Percentiles rank a stretch among this genome's conserved stretches.
Conservation (phyloP, 1,284 basidiomycete genomes). For the Moesziomyces sp. region DNA sequence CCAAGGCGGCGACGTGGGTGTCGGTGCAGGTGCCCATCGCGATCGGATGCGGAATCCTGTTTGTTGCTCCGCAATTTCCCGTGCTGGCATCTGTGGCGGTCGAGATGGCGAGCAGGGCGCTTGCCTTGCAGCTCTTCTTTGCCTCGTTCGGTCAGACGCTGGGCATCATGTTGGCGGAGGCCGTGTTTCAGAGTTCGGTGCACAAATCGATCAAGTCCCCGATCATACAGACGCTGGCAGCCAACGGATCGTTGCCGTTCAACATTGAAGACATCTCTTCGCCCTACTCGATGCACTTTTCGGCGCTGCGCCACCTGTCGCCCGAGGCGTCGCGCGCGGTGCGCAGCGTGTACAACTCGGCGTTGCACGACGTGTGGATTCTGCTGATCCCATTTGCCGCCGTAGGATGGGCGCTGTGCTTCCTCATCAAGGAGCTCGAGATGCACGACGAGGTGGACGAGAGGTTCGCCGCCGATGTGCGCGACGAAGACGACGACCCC, state of each 20-base stretch:
- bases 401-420: slow-evolving; percentile 18
- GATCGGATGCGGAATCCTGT: slow-evolving; percentile 36
- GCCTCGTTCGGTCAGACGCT: slow-evolving; percentile 44
- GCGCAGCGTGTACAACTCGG: slow-evolving; percentile 16
- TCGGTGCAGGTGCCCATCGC: slow-evolving; percentile 36
- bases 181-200: slow-evolving; percentile 39
- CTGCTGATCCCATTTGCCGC: slow-evolving; percentile 30
- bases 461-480: slow-evolving; percentile 19
- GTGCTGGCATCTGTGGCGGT: slow-evolving; percentile 25
- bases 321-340: slow-evolving; percentile 14
- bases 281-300: slow-evolving; percentile 31
- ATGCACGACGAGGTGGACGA: slow-evolving; percentile 45
- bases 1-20: slow-evolving; percentile 21
- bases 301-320: slow-evolving; percentile 5
- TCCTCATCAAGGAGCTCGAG: slow-evolving; percentile 27
- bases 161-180: slow-evolving; percentile 45
- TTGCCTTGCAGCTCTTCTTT: slow-evolving; percentile 34
- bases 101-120: slow-evolving; percentile 23
- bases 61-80: slow-evolving; percentile 47
- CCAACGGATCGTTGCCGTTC: slow-evolving; percentile 31
- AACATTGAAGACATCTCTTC: slow-evolving; percentile 34
- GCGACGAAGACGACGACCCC: not conserved
- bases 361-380: slow-evolving; percentile 29
- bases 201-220: slow-evolving; percentile 26
- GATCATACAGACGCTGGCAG: slow-evolving; percentile 10